Evolutionary conservation across 176 grass and related monocot species (phyloP).

Genomic region (Bolboschoenus planiculmis): DNA sequence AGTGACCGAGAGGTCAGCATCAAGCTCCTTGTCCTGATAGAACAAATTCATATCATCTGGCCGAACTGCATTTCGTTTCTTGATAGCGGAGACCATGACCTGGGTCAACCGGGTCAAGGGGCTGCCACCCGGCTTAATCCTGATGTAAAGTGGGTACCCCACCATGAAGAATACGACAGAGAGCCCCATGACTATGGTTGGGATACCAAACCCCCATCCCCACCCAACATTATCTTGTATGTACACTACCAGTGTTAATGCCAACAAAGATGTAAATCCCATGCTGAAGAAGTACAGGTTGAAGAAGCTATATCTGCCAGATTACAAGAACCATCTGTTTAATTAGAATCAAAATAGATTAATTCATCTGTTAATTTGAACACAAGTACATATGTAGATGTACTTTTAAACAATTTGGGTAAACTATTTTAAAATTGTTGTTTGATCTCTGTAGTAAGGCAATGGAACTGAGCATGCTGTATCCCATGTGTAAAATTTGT

Average conservation of each 20-base stretch:
- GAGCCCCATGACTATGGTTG: constrained; percentile 44
- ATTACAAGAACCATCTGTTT: not conserved
- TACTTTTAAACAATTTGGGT: not conserved
- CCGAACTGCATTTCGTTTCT: constrained; percentile 30
- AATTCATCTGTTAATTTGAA: not conserved
- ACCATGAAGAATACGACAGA: constrained; percentile 36
- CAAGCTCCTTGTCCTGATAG: constrained; percentile 52
- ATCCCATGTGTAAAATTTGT: not conserved
- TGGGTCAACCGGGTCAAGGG: constrained; percentile 47
- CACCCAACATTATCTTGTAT: constrained; percentile 56
- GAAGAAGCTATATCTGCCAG: constrained; percentile 33
- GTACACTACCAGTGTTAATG: constrained; percentile 53
- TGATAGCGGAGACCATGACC: constrained; percentile 36
- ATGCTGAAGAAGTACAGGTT: constrained; percentile 65
- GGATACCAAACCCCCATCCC: constrained; percentile 51
- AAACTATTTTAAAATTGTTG: not conserved
- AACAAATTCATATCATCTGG: constrained; percentile 37
- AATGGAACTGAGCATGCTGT: not conserved
- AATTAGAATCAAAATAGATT: not conserved
- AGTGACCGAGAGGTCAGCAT: constrained; percentile 31
- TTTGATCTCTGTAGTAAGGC: not conserved
- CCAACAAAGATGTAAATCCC: constrained; percentile 35
- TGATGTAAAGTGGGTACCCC: constrained; percentile 44
- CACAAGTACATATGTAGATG: not conserved
- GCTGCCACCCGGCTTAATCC: constrained; percentile 43